Base-by-base conservation (phyloP, 352 stramenopile genomes). In the Globisporangium splendens region DNA sequence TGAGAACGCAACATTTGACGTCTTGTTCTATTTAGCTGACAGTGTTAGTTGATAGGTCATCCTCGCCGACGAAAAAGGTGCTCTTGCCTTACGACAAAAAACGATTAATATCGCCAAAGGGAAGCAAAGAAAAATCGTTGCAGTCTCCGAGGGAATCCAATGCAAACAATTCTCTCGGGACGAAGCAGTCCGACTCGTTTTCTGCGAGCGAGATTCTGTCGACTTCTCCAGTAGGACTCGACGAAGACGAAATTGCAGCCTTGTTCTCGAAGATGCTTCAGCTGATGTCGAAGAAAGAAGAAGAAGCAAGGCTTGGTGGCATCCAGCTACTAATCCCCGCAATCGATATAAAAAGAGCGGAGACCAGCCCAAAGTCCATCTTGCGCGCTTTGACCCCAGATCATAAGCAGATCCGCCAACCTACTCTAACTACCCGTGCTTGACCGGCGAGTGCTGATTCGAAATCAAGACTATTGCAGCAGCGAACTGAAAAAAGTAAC, bases 221-320 rank as follows among this genome's bases (percentile, higher is more conserved):
- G 8, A 10, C 54, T 1, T 8, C 54, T 3, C 28, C 38, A 6
- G 15, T 18, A 13, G 21, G 24, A n/a, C 33, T 56, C 3, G 47
- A 61, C 11, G 14, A 65, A 39, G 50, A 69, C n/a, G 56, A 61
- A 8, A 68, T 69, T 5, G 22, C 68, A 3, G 59, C 48, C 5
- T 78, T 68, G 10, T 78, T 78, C 62, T 78, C 68, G 1, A 63
- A 65, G 20, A 61, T 78, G 5, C 56, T 78, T 4, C 39, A 74
- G 53, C 41, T 70, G 47, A 73, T 75, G 63, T 63, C 63, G 2
- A 47, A 59, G 22, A 69, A 35, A 4, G 52, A 44, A 3, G 41
- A 53, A 3, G 41, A 53, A 33, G 44, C 58, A 20, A 18, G 53
- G 14, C 3, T 20, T 11, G n/a, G 50, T 6, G 10, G 28, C 28